These are phyloP conservation scores for Achlya hypogyna DNA, from an alignment of 352 stramenopile species.

Conservation along the genomic window DNA sequence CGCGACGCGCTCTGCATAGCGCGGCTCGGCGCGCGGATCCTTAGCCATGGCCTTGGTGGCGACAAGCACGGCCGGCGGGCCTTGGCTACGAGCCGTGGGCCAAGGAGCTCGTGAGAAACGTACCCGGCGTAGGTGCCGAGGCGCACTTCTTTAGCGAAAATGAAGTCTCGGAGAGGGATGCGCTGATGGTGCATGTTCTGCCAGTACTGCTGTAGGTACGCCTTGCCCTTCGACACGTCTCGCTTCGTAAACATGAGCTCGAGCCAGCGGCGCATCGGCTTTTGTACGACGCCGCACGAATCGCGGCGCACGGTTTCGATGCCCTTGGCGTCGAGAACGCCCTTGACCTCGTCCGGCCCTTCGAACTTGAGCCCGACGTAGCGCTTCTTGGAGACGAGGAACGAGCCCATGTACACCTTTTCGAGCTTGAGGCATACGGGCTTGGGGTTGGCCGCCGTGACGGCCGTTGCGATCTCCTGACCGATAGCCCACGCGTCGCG, in stretches of 20 bases:
- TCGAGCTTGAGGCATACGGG: conserved; percentile 77
- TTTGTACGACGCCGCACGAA: conserved; percentile 84
- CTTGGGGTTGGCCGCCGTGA: conserved; percentile 83
- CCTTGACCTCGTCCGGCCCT: conserved; percentile 31
- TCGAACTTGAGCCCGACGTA: conserved; percentile 89
- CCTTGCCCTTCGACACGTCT: conserved; percentile 65
- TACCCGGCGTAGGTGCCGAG: conserved; percentile 57
- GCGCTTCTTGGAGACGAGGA: conserved; percentile 93
- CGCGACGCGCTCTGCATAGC: conserved; percentile 77
- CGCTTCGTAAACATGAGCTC: conserved; percentile 55
- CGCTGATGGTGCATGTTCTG: conserved; percentile 51
- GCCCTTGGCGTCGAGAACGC: conserved; percentile 84
- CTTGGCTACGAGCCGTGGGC: conserved; percentile 26
- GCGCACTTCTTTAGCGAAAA: conserved; percentile 81
- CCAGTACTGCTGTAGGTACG: conserved; percentile 52
- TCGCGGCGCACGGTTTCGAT: conserved; percentile 90
- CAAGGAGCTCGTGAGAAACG: background rate
- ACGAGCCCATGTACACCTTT: conserved; percentile 89
- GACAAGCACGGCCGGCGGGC: conserved; percentile 66
- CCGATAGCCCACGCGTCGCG: conserved; percentile 92
- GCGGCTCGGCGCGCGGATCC: conserved; percentile 63
- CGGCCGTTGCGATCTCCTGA: conserved; percentile 80
- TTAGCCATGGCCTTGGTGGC: conserved; percentile 69
- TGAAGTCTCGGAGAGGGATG: conserved; percentile 61
- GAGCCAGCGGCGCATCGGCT: conserved; percentile 53